phyloP scores from a whole-genome alignment of 1,139 yeast species.

The Diutina scorzettiae region DNA sequence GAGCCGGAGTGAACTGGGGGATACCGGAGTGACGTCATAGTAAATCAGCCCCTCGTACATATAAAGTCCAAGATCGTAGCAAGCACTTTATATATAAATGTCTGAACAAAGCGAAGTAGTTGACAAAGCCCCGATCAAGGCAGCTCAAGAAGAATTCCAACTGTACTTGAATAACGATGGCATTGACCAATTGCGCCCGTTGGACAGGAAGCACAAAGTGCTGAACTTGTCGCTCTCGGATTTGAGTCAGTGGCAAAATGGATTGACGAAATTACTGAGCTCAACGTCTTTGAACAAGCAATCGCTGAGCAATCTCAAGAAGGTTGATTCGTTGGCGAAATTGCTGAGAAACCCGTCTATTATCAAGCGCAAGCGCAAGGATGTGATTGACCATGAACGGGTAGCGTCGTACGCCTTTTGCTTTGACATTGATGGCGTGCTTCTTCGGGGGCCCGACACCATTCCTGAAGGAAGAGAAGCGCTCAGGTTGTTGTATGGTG shows the following conservation, averaged over 20 bases:
- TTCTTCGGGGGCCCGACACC: conserved; percentile 68
- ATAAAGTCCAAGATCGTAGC: too few species aligned
- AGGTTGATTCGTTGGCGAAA: conserved; percentile 38
- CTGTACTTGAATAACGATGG: conserved; percentile 56
- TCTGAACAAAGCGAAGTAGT: not conserved
- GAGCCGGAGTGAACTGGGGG: too few species aligned
- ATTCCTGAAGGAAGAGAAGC: conserved; percentile 71
- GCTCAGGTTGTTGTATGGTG: conserved; percentile 56
- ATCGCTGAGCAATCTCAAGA: conserved; percentile 33
- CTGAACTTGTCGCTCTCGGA: conserved; percentile 62
- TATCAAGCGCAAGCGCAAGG: conserved; percentile 37
- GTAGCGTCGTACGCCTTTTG: conserved; percentile 81
- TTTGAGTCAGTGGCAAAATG: conserved; percentile 46
- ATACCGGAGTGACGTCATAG: not conserved
- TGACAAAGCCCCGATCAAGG: not conserved
- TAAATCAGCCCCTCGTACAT: not conserved
- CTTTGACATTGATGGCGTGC: conserved; percentile 79
- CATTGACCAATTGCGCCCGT: conserved; percentile 52
- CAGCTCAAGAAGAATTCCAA: not conserved
- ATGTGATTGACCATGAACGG: conserved; percentile 51
- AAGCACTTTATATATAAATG: not conserved
- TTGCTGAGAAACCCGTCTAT: conserved; percentile 41
- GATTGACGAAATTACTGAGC: conserved; percentile 36
- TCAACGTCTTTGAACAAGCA: conserved; percentile 25
- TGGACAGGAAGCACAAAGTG: conserved; percentile 49